Conservation (phyloP, 202 grass and related monocot species). For the Cymbopogon flexuosus region DNA sequence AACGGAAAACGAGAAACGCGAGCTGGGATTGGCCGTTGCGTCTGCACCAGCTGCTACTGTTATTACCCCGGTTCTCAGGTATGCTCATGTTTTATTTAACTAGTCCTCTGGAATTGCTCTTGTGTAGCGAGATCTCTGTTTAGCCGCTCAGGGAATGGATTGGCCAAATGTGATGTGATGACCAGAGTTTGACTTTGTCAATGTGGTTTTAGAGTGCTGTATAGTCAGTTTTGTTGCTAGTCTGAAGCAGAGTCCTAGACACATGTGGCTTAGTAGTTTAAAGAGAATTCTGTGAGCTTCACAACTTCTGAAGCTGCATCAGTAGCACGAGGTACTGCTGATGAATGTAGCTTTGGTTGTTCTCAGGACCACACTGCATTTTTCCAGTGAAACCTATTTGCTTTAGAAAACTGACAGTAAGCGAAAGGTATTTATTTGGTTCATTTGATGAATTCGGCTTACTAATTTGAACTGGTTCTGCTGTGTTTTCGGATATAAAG, state of each 20-base stretch:
- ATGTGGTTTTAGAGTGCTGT: constrained; percentile 1
- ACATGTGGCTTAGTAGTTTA: neutral
- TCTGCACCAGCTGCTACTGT: constrained; percentile 14
- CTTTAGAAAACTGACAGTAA: neutral
- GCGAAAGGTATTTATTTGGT: neutral
- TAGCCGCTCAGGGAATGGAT: neutral
- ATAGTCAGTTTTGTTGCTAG: neutral
- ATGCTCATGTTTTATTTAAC: neutral
- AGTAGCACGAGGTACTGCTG: neutral
- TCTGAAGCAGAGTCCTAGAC: neutral
- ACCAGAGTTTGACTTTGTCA: constrained; percentile 23
- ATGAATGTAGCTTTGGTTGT: constrained; percentile 1
- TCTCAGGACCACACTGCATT: neutral
- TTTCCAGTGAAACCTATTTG: neutral
- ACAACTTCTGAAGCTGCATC: neutral
- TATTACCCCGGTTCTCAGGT: constrained; percentile 45
- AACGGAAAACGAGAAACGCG: constrained; percentile 24
- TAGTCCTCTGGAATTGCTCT: neutral
- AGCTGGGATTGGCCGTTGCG: constrained; percentile 21
- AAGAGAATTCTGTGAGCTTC: neutral
- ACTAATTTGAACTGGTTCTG: neutral
- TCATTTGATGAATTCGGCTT: neutral
- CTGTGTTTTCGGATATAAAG: neutral
- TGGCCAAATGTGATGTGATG: neutral
- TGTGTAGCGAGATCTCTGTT: neutral